Evolutionary conservation across 768 basidiomycete genomes (phyloP), one percentile per base, ranked within the genome.

Genomic region (Calocera cornea): DNA sequence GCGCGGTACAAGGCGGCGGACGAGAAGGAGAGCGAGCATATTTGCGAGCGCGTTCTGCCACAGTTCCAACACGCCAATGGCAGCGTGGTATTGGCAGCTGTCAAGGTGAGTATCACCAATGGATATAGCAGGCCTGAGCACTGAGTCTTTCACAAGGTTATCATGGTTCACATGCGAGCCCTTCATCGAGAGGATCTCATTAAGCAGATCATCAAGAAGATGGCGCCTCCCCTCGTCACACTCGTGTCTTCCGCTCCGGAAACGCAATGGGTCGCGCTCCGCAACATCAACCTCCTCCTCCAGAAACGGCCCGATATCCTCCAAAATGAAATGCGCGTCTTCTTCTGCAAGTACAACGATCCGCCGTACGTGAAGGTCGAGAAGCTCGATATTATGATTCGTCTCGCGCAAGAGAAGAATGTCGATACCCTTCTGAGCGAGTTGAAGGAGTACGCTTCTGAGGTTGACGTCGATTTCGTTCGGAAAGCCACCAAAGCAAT

Each of bases 311-410:
- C 92, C 1, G 93, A 94, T 70, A 82, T 97, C 68, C 84, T 99
- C 10, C 85, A 88, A 7, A 97, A 90, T 77, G 95, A 99, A 77
- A 95, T 99, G 92, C 84, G 95, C 50, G 97, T 99, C 22, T 99
- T 99, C 77, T 99, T 98, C 82, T 97, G 95, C 86, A 99, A 99
- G 77, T 98, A 99, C 79, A 98, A 98, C 74, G 95, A 99, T 74
- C 95, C 95, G 3, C 79, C 95, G n/a, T 99, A 98, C 73, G 95
- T 98, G 76, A 99, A 99, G 77, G 85, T 97, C 65, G 97, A 97
- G 77, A 98, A 99, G 77, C 79, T 99, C 71, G 97, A 97, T 72
- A 97, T 98, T 75, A 99, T 99, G 97, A 90, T 97, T 64, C 83
- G 92, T 66, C 79, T 99, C 67, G 94, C 92, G 14, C 83, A 82